These are phyloP conservation scores for Ascochyta pisi DNA, from an alignment of 2,329 filamentous ascomycete genomes.

Conservation along the genomic window DNA sequence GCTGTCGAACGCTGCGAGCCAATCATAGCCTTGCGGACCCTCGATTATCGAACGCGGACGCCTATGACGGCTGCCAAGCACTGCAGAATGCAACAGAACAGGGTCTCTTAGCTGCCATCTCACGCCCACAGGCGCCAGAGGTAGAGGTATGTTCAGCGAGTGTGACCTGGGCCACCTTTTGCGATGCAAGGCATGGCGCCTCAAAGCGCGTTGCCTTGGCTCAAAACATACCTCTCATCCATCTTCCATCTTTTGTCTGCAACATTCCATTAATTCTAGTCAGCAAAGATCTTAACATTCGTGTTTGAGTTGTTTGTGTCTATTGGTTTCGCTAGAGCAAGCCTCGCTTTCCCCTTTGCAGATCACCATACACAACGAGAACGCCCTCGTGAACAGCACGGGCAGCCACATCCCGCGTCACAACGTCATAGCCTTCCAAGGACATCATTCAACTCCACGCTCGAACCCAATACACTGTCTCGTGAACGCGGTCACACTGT, in stretches of 20 bases:
- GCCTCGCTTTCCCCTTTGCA: slow-evolving; percentile 22
- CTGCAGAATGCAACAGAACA: slow-evolving; percentile 27
- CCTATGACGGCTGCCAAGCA: slow-evolving; percentile 41
- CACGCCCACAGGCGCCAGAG: slow-evolving; percentile 25
- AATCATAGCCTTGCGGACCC: slow-evolving; percentile 31
- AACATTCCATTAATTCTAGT: background rate
- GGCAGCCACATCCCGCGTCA: slow-evolving; percentile 26
- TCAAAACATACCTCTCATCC: slow-evolving; percentile 6
- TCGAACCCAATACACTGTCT: slow-evolving; percentile 2
- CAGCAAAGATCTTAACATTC: slow-evolving; percentile 26
- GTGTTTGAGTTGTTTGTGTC: slow-evolving; percentile 5
- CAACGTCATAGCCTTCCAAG: slow-evolving; percentile 29
- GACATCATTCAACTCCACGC: slow-evolving; percentile 8
- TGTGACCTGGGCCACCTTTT: background rate
- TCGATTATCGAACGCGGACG: slow-evolving; percentile 20
- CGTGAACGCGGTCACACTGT: slow-evolving; percentile 12
- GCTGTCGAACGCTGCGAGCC: slow-evolving; percentile 22
- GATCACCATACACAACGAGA: slow-evolving; percentile 37
- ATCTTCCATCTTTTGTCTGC: too few relatives aligned
- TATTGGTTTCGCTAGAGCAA: slow-evolving; percentile 2
- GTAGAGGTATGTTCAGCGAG: slow-evolving; percentile 2
- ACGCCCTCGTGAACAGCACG: slow-evolving; percentile 23
- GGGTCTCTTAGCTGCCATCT: slow-evolving; percentile 23
- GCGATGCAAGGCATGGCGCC: slow-evolving; percentile 16
- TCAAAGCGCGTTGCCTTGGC: slow-evolving; percentile 7